Percentiles rank a stretch among this genome's conserved stretches.
Conservation (phyloP, 192 early-diverging fungal genomes). For the Backusella westeae region DNA sequence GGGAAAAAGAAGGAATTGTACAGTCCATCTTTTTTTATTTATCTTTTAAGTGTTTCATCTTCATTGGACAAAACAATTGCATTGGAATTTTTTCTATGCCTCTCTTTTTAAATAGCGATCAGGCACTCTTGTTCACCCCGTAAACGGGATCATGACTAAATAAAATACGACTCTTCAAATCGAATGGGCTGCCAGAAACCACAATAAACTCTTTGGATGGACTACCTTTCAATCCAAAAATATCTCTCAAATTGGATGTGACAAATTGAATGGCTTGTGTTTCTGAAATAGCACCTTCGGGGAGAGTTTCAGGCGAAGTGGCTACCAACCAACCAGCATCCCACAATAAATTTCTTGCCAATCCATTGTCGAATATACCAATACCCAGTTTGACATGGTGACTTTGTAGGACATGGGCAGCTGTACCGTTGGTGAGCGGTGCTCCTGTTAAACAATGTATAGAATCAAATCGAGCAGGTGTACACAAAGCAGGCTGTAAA, state of each 20-base stretch:
- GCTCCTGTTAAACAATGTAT: constrained; percentile 59
- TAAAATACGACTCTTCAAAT: constrained; percentile 44
- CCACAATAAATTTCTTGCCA: constrained; percentile 66
- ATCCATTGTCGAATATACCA: constrained; percentile 45
- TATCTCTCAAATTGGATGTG: constrained; percentile 68
- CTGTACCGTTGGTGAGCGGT: constrained; percentile 48
- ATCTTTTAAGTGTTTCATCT: neutral
- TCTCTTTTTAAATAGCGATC: neutral
- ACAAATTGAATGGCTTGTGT: constrained; percentile 67
- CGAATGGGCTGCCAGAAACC: constrained; percentile 62
- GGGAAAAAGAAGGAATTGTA: neutral
- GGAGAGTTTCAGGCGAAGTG: constrained; percentile 27
- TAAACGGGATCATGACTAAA: constrained; percentile 10
- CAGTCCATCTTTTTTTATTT: neutral
- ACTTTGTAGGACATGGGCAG: constrained; percentile 51
- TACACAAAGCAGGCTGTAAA: constrained; percentile 61
- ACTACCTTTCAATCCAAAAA: constrained; percentile 45
- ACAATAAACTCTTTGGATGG: constrained; percentile 47
- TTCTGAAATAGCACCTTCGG: constrained; percentile 40
- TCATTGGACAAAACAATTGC: neutral
- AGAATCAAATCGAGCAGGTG: constrained; percentile 58
- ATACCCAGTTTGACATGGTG: constrained; percentile 64
- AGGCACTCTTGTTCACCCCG: neutral
- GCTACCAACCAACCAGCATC: constrained; percentile 69
- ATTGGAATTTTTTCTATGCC: neutral